Evolutionary conservation across 371 early-diverging fungal species (phyloP), one percentile per base, ranked within the genome.

Genomic region (Sporodiniella umbellata): DNA sequence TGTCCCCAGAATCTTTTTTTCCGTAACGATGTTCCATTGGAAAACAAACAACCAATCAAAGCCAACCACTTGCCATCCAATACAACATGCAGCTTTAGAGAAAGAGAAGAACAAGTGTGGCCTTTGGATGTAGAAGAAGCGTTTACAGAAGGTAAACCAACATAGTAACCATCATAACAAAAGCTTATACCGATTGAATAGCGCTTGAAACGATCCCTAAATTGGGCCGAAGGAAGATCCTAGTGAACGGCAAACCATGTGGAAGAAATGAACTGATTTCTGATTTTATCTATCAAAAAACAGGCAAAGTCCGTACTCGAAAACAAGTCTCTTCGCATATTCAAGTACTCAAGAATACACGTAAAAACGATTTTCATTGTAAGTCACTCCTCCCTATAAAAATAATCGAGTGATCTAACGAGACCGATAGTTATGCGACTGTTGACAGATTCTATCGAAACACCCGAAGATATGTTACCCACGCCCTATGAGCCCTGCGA

Each of bases 241-340:
- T 73, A 8, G 75, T 80, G 37, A 72, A 70, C 38, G 77, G 78
- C 2, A 83, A 85, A 54, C 79, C 86, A 14, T 76, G 78, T 43
- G 81, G 80, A 64, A 78, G 89, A 14, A 89, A 89, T 62, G 88
- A 89, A 54, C 60, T 88, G 22, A 87, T 89, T 42, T 85, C 89
- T 12, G 86, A 87, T 43, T 89, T 72, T 53, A 88, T 88, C 21
- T 82, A 70, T 40, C 81, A 78, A 49, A 79, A 82, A 42, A 88
- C 88, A 0, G 61, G 68, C 35, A 82, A 81, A 35, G 68, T 75
- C 24, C 76, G 89, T 8, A 80, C 88, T 23, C 73, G 87, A 42
- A 89, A 89, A 60, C 89, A 89, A 62, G 88, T 89, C 1, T 88
- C 88, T 1, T 88, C 88, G 5, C 89, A 89, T 51, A 85, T 89